phyloP scores from a whole-genome alignment of 305 asterid species.

The Solanum hybrid region DNA sequence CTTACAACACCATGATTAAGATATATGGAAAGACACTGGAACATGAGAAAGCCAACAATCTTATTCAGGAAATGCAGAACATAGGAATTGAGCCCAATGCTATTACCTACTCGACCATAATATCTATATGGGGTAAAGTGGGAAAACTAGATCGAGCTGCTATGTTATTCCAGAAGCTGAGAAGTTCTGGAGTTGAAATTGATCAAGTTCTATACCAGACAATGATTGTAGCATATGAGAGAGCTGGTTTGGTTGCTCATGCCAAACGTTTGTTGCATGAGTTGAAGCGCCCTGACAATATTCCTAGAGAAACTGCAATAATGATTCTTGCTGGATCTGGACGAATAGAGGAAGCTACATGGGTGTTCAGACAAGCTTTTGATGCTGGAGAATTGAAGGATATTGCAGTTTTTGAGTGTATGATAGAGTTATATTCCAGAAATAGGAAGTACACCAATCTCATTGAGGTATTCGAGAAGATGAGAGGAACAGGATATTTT shows the following conservation, averaged over 20 bases:
- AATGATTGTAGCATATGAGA: constrained; percentile 82
- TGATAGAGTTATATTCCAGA: constrained; percentile 67
- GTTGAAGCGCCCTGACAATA: constrained; percentile 72
- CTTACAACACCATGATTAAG: constrained; percentile 86
- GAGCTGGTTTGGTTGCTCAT: constrained; percentile 82
- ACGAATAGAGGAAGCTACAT: constrained; percentile 82
- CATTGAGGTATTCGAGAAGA: constrained; percentile 69
- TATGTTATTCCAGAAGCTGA: constrained; percentile 67
- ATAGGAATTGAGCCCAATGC: constrained; percentile 75
- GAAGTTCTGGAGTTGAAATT: constrained; percentile 66
- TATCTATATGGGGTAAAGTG: constrained; percentile 82
- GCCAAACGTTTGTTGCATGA: constrained; percentile 72
- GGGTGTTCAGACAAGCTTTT: constrained; percentile 79
- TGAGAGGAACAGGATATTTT: constrained; percentile 60
- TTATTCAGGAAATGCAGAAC: constrained; percentile 71
- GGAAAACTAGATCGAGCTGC: constrained; percentile 89
- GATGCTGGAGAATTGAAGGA: constrained; percentile 71
- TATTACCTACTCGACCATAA: constrained; percentile 75
- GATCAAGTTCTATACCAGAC: constrained; percentile 91
- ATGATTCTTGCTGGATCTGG: constrained; percentile 76
- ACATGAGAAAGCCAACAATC: constrained; percentile 90
- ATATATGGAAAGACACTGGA: constrained; percentile 84
- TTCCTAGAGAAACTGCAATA: constrained; percentile 77
- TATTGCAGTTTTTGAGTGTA: constrained; percentile 48
- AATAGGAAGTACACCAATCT: constrained; percentile 51